Evolutionary conservation across 176 grass and related monocot species (phyloP), one percentile per base, ranked within the genome.

Genomic region (Triticum dicoccoides): DNA sequence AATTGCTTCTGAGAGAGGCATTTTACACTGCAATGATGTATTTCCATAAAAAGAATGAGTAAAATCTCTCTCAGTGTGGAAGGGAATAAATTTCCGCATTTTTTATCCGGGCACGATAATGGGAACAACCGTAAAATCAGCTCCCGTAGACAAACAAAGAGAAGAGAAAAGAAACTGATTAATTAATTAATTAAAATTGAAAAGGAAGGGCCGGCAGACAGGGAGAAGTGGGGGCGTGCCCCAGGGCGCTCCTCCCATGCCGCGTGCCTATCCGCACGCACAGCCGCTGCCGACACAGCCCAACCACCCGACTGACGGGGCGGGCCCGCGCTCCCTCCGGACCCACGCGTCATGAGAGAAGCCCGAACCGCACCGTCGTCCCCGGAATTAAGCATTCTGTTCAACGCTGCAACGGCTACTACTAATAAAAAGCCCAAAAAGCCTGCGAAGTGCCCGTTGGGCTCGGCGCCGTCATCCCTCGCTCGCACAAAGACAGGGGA

Each of bases 401-500:
- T 83, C 37, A 73, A 83, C 49, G 51, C 5, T 63, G 82, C 82
- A 83, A 83, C 82, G 82, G 82, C 69, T 83, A 83, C 82, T 44
- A 44, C 42, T 11, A 44, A 9, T 73, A 59, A 74, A 71, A 47
- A 56, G 74, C 25, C 80, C 44, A 20, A 81, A 58, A 70, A 59
- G 65, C 45, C 45, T 51, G 73, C 17, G 47, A 49, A 71, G 45
- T 87, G 30, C 89, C 86, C 82, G 89, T 85, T 91, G 77, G 69
- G 76, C 89, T 91, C 76, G 76, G 76, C 89, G 89, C 76, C 85
- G 76, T 42, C 89, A 23, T 70, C 59, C 12, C 24, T 29, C n/a
- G 4, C 18, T n/a, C 18, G 64, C 80, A 3, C 65, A 29, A 25
- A 76, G 14, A 76, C 25, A 76, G 42, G 10, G 39, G 11, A 30